These are phyloP conservation scores for Pyricularia pennisetigena DNA, from an alignment of 2,329 filamentous ascomycete species.

Conservation along the genomic window DNA sequence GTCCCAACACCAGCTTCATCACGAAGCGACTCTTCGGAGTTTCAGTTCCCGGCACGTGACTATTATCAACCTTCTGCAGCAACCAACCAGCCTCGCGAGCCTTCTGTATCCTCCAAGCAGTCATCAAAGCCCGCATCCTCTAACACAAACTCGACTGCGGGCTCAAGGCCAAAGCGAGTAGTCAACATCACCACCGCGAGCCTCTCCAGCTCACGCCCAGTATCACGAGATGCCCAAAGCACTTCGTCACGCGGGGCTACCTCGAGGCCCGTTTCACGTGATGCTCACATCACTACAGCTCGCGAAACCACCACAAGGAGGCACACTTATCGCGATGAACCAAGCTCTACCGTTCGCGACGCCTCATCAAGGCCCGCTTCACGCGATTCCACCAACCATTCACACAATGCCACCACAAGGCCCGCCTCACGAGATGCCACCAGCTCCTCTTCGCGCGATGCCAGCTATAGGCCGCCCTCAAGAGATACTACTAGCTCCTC, in stretches of 20 bases:
- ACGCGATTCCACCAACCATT: not conserved
- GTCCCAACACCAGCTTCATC: not conserved
- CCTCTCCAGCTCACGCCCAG: not conserved
- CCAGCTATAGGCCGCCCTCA: not conserved
- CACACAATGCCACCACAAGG: not conserved
- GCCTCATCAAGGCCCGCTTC: not conserved
- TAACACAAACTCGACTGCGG: not conserved
- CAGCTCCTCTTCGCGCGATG: not conserved
- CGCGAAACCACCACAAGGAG: not conserved
- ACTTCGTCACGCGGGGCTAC: not conserved
- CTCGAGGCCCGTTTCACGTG: not conserved
- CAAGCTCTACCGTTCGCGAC: not conserved
- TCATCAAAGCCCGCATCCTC: not conserved
- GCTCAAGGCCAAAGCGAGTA: not conserved
- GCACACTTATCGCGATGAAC: not conserved
- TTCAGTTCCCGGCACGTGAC: not conserved
- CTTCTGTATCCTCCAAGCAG: not conserved
- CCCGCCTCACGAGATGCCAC: not conserved
- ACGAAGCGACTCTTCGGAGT: not conserved
- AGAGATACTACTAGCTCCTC: not conserved
- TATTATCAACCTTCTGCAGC: not conserved
- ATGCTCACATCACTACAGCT: not conserved
- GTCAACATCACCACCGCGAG: not conserved
- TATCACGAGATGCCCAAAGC: not conserved
- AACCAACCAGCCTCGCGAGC: not conserved